Evolutionary conservation across 2,329 filamentous ascomycete genomes (phyloP).

Genomic region (Fusarium setosum): DNA sequence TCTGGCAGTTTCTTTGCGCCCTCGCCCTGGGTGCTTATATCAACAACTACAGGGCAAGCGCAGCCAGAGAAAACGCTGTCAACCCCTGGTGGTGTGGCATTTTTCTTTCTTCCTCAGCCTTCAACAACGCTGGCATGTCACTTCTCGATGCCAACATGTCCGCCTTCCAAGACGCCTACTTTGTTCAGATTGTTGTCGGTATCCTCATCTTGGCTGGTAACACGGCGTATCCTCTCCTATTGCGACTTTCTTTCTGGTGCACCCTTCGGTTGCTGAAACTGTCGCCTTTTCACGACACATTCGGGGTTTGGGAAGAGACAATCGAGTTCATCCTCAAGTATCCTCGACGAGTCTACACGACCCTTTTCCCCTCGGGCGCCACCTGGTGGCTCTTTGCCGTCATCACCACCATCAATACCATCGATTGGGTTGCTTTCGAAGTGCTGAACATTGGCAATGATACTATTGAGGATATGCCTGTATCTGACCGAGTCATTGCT

Average conservation of each 20-base stretch:
- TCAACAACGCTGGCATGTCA: slow-evolving; percentile 79
- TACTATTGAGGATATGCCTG: slow-evolving; percentile 62
- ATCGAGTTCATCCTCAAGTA: slow-evolving; percentile 66
- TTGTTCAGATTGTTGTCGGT: slow-evolving; percentile 64
- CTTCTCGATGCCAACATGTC: slow-evolving; percentile 74
- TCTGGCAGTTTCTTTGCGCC: slow-evolving; percentile 69
- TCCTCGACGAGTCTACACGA: slow-evolving; percentile 69
- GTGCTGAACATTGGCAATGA: slow-evolving; percentile 73
- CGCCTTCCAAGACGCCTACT: slow-evolving; percentile 65
- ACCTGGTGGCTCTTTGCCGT: slow-evolving; percentile 76
- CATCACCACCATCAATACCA: slow-evolving; percentile 68
- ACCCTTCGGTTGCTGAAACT: slow-evolving; percentile 55
- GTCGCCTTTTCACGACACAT: slow-evolving; percentile 51
- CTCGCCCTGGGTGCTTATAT: slow-evolving; percentile 73
- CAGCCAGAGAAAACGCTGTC: slow-evolving; percentile 65
- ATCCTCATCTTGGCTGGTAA: slow-evolving; percentile 72
- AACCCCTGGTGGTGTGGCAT: slow-evolving; percentile 76
- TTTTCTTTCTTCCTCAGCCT: slow-evolving; percentile 75
- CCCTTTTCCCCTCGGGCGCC: slow-evolving; percentile 71
- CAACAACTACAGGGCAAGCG: slow-evolving; percentile 59
- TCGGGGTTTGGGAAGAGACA: slow-evolving; percentile 58
- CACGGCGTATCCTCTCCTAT: slow-evolving; percentile 72
- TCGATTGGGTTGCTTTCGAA: slow-evolving; percentile 75
- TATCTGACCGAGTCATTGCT: slow-evolving; percentile 67
- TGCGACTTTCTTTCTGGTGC: slow-evolving; percentile 69